Evolutionary conservation across 176 grass and related monocot genomes (phyloP), one percentile per base, ranked within the genome.

Genomic region (Musa schizocarpa): DNA sequence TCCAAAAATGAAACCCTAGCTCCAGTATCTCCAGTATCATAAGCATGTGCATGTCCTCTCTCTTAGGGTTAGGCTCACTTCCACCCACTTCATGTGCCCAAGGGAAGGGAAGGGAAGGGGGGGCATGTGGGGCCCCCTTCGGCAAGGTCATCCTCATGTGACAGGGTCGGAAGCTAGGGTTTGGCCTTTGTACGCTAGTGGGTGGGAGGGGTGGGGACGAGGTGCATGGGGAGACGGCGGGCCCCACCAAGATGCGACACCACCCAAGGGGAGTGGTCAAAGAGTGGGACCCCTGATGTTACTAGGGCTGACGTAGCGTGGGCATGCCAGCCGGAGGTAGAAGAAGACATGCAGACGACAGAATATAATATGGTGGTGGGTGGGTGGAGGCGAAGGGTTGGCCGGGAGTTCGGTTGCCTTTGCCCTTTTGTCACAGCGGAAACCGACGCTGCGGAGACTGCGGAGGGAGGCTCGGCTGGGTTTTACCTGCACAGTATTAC

Each of bases 111-210:
- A 6, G 50, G 75, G n/a, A 69, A 87, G 78, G 24, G 73, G 90
- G 69, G 50, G 73, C 87, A 92, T 48, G 13, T 76, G 77, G 90
- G 84, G 12, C 87, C 87, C 50, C 24, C 29, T 74, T 50, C 52
- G 71, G 63, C 74, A 19, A 43, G 77, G 68, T 11, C 24, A 22
- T 22, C 22, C 22, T 22, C 22, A 22, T 22, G 22, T 22, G 22
- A 22, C 22, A 22, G 29, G 29, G 29, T 51, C 73, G 16, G 63
- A 63, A 48, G n/a, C 52, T 53, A 12, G 29, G 16, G 68, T 34
- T 49, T 71, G 68, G 68, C 63, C 51, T 71, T 57, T 63, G 21
- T 64, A 48, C 24, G 12, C 52, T 72, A 80, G 58, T 62, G 69
- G 4, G 34, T 43, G 34, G 29, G 29, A 4, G 34, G 14, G 73